Percentiles rank a stretch among this genome's conserved stretches.
These are phyloP conservation scores for Diaporthe citrichinensis DNA, from an alignment of 2,329 filamentous ascomycete species.

Conservation along the genomic window DNA sequence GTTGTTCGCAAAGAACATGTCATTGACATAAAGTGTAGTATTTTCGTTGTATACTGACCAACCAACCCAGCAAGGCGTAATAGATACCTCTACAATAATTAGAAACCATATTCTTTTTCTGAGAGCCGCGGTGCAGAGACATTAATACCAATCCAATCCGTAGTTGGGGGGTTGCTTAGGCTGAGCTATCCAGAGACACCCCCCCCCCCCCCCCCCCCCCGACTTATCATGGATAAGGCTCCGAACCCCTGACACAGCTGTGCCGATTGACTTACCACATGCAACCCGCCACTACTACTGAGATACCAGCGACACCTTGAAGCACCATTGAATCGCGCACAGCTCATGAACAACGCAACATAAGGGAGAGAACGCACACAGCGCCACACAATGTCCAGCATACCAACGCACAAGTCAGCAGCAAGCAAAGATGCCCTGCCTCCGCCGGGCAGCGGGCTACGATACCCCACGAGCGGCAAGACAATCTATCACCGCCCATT, in stretches of 20 bases:
- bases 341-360: neutral
- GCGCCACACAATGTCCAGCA: slow-evolving; percentile 61
- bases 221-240: neutral
- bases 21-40: neutral
- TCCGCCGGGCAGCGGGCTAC: slow-evolving; percentile 68
- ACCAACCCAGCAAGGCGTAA: neutral
- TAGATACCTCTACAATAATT: slow-evolving; percentile 23
- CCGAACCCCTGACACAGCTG: slow-evolving; percentile 10
- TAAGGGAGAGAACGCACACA: neutral
- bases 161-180: neutral
- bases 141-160: neutral
- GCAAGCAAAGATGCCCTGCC: slow-evolving; percentile 56
- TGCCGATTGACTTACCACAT: neutral
- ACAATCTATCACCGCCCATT: slow-evolving; percentile 98
- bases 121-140: neutral
- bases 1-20: neutral
- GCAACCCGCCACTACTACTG: neutral
- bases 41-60: neutral
- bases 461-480: slow-evolving; percentile 93
- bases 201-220: no score
- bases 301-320: neutral
- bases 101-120: neutral
- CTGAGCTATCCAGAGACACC: neutral
- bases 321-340: neutral
- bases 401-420: slow-evolving; percentile 60